A percentile compares a stretch with the other conserved stretches of the same genome.
These are phyloP conservation scores for Globisporangium emineosum DNA, from an alignment of 352 stramenopile species.

Conservation along the genomic window DNA sequence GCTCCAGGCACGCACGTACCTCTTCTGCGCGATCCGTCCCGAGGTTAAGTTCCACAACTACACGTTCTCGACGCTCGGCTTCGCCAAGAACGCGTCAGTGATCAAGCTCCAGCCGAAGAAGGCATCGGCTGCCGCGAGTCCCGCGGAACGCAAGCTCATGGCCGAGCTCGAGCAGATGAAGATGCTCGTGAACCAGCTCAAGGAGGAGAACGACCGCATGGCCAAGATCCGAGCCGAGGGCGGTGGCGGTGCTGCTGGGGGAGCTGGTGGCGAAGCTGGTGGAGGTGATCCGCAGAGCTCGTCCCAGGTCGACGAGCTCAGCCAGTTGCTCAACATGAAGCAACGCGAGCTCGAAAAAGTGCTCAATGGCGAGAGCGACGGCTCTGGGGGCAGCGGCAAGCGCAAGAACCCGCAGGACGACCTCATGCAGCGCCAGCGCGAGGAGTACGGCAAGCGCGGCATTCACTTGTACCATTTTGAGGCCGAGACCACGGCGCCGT, in stretches of 20 bases:
- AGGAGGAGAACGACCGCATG: conserved; percentile 81
- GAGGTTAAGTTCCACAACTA: conserved; percentile 93
- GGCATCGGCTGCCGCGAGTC: conserved; percentile 82
- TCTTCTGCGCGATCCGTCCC: conserved; percentile 92
- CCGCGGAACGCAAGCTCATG: conserved; percentile 93
- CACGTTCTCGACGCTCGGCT: conserved; percentile 93
- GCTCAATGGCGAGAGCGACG: conserved; percentile 46
- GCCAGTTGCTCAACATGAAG: conserved; percentile 61
- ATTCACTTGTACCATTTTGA: conserved; percentile 91
- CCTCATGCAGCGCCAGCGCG: conserved; percentile 81
- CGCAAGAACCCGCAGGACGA: conserved; percentile 72
- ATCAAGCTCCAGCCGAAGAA: conserved; percentile 97
- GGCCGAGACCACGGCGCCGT: conserved; percentile 71
- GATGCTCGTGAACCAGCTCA: conserved; percentile 75
- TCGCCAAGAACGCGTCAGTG: conserved; percentile 93
- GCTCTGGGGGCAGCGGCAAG: conserved; percentile 23
- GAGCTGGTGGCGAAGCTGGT: too few species aligned
- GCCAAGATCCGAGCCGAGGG: conserved; percentile 41
- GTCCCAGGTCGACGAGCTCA: conserved; percentile 63
- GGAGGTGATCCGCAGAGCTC: conserved; percentile 16
- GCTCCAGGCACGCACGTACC: conserved; percentile 90
- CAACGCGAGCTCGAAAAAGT: conserved; percentile 72
- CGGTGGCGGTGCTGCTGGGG: conserved; percentile 19
- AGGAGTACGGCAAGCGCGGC: conserved; percentile 90
- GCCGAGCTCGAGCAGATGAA: conserved; percentile 94